phyloP scores from a whole-genome alignment of 192 early-diverging fungal species.

The Coemansia sp. region DNA sequence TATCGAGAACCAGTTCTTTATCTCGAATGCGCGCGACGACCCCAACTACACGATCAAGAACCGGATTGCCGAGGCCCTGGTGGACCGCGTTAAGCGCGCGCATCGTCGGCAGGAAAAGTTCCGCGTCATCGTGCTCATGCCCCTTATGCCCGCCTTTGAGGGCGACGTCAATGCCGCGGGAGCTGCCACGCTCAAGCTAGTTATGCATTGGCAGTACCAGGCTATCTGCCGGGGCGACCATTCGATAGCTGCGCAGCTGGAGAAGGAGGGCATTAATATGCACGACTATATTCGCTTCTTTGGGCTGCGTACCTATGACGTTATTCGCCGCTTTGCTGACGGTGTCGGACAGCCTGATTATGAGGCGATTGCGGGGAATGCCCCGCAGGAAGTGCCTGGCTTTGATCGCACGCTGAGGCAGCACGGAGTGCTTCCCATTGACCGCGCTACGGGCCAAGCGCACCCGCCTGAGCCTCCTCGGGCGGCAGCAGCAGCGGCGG shows the following conservation, averaged over 20 bases:
- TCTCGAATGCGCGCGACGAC: constrained; percentile 57
- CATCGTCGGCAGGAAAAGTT: constrained; percentile 69
- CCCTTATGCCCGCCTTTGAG: constrained; percentile 82
- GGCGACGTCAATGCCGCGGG: constrained; percentile 76
- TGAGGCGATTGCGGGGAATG: constrained; percentile 30
- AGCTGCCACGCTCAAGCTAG: constrained; percentile 69
- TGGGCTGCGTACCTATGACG: constrained; percentile 73
- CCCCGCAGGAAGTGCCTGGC: constrained; percentile 38
- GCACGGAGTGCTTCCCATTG: constrained; percentile 32
- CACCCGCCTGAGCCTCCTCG: neutral
- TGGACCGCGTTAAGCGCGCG: constrained; percentile 74
- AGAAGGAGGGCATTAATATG: constrained; percentile 59
- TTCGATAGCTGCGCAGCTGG: constrained; percentile 65
- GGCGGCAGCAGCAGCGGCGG: neutral
- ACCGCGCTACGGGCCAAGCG: constrained; percentile 8
- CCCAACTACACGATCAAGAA: constrained; percentile 73
- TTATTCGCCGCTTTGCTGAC: constrained; percentile 56
- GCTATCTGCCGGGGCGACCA: constrained; percentile 75
- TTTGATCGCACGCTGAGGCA: constrained; percentile 28
- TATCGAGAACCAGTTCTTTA: constrained; percentile 93
- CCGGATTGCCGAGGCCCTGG: constrained; percentile 74
- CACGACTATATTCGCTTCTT: constrained; percentile 72
- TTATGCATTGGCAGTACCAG: constrained; percentile 81
- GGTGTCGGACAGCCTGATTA: constrained; percentile 31
- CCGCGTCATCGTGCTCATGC: constrained; percentile 78